Conservation (phyloP, 345 rosid genomes). For the Punica granatum region DNA sequence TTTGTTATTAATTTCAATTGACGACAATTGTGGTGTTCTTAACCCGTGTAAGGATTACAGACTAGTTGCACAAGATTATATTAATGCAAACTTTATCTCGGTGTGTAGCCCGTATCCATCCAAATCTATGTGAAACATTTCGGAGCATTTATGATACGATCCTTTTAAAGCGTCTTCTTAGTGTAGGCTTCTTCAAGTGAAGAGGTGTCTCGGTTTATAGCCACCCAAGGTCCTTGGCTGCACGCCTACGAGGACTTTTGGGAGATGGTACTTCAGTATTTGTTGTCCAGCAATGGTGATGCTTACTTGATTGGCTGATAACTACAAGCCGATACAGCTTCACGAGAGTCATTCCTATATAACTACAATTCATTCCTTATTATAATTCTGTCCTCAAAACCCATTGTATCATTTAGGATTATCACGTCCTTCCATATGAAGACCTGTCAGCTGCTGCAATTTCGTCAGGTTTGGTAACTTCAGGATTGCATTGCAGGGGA, state of each 20-base stretch:
- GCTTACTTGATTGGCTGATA: conserved; percentile 73
- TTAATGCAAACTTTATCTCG: conserved; percentile 75
- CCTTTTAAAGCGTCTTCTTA: not conserved
- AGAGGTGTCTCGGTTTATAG: conserved; percentile 63
- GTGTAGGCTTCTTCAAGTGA: conserved; percentile 60
- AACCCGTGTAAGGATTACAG: conserved; percentile 56
- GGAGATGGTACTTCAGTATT: conserved; percentile 81
- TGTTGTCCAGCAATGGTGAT: conserved; percentile 76
- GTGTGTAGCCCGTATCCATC: conserved; percentile 22
- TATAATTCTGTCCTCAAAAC: too few relatives aligned
- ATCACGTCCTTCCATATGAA: too few relatives aligned
- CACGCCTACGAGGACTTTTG: conserved; percentile 83
- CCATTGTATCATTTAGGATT: too few relatives aligned
- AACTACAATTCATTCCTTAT: too few relatives aligned
- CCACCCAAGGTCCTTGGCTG: conserved; percentile 82
- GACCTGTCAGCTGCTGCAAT: too few relatives aligned
- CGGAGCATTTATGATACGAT: not conserved
- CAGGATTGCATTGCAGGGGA: too few relatives aligned
- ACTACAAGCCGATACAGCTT: conserved; percentile 38
- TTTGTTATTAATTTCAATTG: conserved; percentile 37
- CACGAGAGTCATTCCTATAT: not conserved
- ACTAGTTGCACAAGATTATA: conserved; percentile 59
- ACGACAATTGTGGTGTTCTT: conserved; percentile 63
- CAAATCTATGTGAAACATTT: not conserved
- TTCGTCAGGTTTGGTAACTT: not conserved